A percentile compares a stretch with the other conserved stretches of the same genome.
phyloP scores from a whole-genome alignment of 495 filamentous ascomycete genomes.

The Neurospora terricola region DNA sequence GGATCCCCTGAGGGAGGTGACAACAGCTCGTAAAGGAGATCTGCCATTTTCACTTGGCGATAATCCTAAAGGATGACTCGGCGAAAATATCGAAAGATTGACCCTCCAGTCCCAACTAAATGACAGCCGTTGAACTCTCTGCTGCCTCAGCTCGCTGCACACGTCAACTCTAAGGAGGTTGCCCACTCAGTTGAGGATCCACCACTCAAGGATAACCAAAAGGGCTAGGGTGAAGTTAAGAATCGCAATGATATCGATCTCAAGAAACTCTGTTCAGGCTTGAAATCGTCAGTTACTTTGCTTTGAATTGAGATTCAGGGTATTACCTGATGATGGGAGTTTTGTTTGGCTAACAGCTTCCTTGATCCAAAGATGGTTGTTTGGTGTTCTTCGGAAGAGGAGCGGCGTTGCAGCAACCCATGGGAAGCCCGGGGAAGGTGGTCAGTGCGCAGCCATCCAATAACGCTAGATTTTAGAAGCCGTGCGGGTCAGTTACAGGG shows the following conservation, averaged over 20 bases:
- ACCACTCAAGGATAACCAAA: neutral
- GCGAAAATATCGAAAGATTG: neutral
- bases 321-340: neutral
- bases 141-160: neutral
- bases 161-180: neutral
- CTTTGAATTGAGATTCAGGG: neutral
- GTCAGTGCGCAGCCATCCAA: neutral
- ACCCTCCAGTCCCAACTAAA: neutral
- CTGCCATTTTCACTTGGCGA: conserved; percentile 17
- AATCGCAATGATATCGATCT: neutral
- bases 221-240: neutral
- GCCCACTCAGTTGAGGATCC: neutral
- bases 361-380: neutral
- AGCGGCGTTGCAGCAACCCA: neutral
- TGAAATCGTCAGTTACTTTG: neutral
- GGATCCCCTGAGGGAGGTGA: conserved; percentile 6
- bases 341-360: neutral
- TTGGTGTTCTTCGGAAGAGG: neutral
- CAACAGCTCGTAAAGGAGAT: conserved; percentile 25
- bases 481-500: neutral
- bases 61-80: neutral
- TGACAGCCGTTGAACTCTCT: neutral
- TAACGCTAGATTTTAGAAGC: neutral
- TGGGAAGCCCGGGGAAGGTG: neutral
- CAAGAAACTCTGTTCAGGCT: neutral